Percentiles rank a stretch among this genome's conserved stretches.
These are phyloP conservation scores for Paramarasmius palmivorus DNA, from an alignment of 1,284 basidiomycete species.

Conservation along the genomic window DNA sequence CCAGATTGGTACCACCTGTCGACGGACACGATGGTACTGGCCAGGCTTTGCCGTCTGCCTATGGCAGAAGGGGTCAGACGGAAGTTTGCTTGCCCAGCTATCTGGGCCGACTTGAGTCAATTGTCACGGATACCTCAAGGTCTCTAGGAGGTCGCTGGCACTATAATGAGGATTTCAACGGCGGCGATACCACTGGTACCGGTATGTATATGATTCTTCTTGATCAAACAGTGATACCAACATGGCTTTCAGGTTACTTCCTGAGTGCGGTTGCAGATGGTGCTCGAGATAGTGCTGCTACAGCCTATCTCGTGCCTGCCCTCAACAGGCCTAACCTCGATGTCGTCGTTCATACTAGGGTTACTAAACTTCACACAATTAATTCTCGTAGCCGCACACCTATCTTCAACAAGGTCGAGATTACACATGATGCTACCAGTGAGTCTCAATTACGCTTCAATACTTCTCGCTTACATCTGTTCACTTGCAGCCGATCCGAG, in stretches of 20 bases:
- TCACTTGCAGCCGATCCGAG: neutral
- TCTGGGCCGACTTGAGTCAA: conserved; percentile 14
- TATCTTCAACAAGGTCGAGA: conserved; percentile 8
- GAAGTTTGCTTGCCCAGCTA: conserved; percentile 19
- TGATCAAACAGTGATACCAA: too few relatives aligned
- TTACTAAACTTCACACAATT: conserved; percentile 13
- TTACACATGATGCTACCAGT: conserved; percentile 9
- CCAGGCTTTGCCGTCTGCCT: conserved; percentile 15
- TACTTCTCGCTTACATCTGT: neutral
- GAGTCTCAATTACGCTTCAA: neutral
- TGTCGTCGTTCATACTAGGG: conserved; percentile 14
- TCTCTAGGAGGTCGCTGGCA: conserved; percentile 19
- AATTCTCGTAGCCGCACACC: neutral
- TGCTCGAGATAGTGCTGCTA: conserved; percentile 10
- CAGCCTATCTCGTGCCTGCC: conserved; percentile 15
- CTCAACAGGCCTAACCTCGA: conserved; percentile 17
- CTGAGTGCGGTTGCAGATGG: conserved; percentile 5
- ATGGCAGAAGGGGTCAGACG: conserved; percentile 18
- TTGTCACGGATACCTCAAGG: conserved; percentile 20
- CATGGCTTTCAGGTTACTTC: conserved; percentile 5
- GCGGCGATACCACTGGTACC: conserved; percentile 19
- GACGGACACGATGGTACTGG: conserved; percentile 20
- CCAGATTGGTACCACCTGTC: conserved; percentile 16
- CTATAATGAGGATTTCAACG: conserved; percentile 23
- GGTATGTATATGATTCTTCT: conserved; percentile 11